A percentile compares a stretch with the other conserved stretches of the same genome.
Evolutionary conservation across 2,329 filamentous ascomycete genomes (phyloP).

Genomic region (Oidium heveae): DNA sequence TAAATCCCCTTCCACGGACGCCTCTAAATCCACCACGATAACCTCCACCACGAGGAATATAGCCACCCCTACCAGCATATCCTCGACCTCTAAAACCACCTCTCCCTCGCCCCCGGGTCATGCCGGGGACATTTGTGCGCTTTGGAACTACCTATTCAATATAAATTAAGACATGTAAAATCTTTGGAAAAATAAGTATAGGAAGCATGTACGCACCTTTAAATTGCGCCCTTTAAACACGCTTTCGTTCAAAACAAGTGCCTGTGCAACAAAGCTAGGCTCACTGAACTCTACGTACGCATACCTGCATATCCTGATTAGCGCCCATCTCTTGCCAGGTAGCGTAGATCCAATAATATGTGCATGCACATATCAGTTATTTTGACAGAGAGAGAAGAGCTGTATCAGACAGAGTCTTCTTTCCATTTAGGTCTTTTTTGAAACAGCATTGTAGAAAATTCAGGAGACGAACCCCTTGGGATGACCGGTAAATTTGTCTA

Average conservation of each 20-base stretch:
- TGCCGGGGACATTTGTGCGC: slow-evolving; percentile 85
- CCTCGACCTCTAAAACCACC: slow-evolving; percentile 23
- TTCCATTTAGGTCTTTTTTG: neutral
- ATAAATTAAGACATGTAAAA: no score
- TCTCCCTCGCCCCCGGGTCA: slow-evolving; percentile 51
- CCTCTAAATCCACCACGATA: slow-evolving; percentile 16
- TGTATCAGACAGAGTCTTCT: neutral
- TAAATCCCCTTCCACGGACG: slow-evolving; percentile 32
- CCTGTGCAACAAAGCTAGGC: slow-evolving; percentile 75
- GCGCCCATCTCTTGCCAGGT: slow-evolving; percentile 33
- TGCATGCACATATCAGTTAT: slow-evolving; percentile 4
- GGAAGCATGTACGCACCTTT: slow-evolving; percentile 36
- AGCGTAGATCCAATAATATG: slow-evolving; percentile 16
- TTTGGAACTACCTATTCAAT: slow-evolving; percentile 50
- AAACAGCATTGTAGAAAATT: slow-evolving; percentile 5
- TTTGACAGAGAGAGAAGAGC: neutral
- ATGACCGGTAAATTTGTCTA: slow-evolving; percentile 97
- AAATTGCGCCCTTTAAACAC: slow-evolving; percentile 84
- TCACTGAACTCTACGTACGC: slow-evolving; percentile 97
- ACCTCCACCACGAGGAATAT: slow-evolving; percentile 18
- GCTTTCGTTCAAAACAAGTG: slow-evolving; percentile 87
- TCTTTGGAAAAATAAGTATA: neutral
- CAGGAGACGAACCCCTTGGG: slow-evolving; percentile 68
- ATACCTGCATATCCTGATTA: slow-evolving; percentile 36
- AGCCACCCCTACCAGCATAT: slow-evolving; percentile 27